phyloP scores from a whole-genome alignment of 2,329 filamentous ascomycete species.

The Diaporthe sp. region DNA sequence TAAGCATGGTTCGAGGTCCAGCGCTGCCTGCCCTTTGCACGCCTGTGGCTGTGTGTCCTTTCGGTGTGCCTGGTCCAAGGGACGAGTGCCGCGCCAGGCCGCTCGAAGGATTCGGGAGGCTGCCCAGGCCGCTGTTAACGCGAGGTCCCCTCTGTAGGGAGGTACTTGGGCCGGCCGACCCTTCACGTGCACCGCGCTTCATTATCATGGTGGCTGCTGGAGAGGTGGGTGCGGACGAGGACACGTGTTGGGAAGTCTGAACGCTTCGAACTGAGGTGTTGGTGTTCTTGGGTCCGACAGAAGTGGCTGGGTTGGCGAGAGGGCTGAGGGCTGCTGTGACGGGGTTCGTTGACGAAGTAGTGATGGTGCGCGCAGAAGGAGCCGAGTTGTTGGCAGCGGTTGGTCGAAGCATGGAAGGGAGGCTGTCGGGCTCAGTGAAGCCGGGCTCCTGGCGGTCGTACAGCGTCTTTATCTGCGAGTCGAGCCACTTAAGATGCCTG shows the following conservation, averaged over 20 bases:
- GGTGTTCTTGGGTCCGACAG: conserved; percentile 58
- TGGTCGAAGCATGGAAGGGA: conserved; percentile 73
- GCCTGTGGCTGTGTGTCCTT: conserved; percentile 54
- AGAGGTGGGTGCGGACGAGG: conserved; percentile 71
- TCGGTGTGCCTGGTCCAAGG: conserved; percentile 73
- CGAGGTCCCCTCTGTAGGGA: conserved; percentile 68
- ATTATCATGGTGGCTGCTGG: conserved; percentile 73
- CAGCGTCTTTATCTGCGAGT: conserved; percentile 72
- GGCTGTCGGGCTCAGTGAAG: conserved; percentile 73
- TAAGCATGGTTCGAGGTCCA: conserved; percentile 68
- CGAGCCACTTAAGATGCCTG: conserved; percentile 74
- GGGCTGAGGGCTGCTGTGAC: conserved; percentile 54
- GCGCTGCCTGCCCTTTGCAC: conserved; percentile 67
- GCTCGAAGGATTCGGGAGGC: conserved; percentile 66
- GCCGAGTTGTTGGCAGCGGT: conserved; percentile 66
- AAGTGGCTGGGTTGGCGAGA: conserved; percentile 57
- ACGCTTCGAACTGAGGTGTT: conserved; percentile 64
- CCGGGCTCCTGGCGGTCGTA: conserved; percentile 73
- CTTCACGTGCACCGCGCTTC: conserved; percentile 68
- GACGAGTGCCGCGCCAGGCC: conserved; percentile 74
- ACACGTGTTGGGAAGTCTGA: conserved; percentile 63
- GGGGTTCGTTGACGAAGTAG: conserved; percentile 56
- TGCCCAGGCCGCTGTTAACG: conserved; percentile 62
- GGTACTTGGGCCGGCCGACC: conserved; percentile 69
- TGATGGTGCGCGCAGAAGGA: conserved; percentile 58